These are phyloP conservation scores for Micractinium sp. DNA, from an alignment of 139 green algal genomes.

Conservation along the genomic window DNA sequence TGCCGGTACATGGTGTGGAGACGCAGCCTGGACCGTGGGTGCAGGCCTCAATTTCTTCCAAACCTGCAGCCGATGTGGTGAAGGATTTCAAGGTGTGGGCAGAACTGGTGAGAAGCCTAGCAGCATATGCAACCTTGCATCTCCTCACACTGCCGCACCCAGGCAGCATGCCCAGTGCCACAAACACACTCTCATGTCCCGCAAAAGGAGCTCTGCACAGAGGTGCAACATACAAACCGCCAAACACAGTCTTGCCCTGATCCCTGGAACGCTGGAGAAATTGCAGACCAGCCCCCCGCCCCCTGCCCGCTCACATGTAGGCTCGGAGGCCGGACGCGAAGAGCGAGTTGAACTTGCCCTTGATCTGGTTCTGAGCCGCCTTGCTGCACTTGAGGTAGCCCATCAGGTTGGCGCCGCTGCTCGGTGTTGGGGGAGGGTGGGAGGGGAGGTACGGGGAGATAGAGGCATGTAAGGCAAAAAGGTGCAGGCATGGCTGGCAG, in stretches of 20 bases:
- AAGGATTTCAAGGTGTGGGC: too few species aligned
- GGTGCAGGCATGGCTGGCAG: neutral
- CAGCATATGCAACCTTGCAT: neutral
- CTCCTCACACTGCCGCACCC: neutral
- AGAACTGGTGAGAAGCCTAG: too few species aligned
- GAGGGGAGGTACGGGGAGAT: too few species aligned
- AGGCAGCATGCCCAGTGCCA: neutral
- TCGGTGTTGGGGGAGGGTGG: neutral
- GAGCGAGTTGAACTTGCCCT: constrained; percentile 34
- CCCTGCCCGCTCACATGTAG: constrained; percentile 16
- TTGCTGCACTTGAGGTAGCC: constrained; percentile 93
- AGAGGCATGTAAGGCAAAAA: too few species aligned
- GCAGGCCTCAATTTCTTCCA: neutral
- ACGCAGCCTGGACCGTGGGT: too few species aligned
- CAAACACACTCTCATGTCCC: neutral
- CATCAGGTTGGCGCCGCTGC: constrained; percentile 74
- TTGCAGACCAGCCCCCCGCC: neutral
- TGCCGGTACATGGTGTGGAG: too few species aligned
- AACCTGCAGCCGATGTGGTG: neutral
- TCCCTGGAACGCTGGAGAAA: too few species aligned
- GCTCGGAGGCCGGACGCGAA: constrained; percentile 24
- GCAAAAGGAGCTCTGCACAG: neutral
- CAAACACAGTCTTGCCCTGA: too few species aligned
- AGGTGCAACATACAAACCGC: neutral
- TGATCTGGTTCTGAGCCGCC: constrained; percentile 63